phyloP scores from a whole-genome alignment of 768 basidiomycete species.

The Amanita rubescens region DNA sequence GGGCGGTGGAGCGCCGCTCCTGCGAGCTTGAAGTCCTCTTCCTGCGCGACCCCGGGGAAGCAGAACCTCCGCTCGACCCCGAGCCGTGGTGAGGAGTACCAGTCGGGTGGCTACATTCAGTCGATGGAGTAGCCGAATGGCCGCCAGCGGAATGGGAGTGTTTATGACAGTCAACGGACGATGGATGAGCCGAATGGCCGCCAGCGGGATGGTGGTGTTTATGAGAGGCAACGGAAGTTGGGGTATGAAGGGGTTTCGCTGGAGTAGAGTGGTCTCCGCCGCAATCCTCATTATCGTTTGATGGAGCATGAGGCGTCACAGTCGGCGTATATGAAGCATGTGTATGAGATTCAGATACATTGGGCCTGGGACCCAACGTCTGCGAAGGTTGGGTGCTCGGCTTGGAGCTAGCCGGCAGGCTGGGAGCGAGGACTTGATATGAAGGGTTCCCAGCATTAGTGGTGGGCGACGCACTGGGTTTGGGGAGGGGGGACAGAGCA shows the following conservation, averaged over 20 bases:
- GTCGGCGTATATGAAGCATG: not conserved
- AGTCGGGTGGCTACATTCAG: not conserved
- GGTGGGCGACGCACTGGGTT: not conserved
- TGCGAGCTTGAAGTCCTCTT: too few species aligned
- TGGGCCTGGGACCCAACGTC: not conserved
- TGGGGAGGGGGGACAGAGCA: conserved; percentile 21
- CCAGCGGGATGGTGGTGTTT: not conserved
- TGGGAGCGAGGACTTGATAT: not conserved
- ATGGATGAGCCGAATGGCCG: not conserved
- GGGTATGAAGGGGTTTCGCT: not conserved
- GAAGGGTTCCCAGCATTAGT: not conserved
- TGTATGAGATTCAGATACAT: not conserved
- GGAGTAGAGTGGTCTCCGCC: not conserved
- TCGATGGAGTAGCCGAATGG: not conserved
- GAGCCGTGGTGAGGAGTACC: not conserved
- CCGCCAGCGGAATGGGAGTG: not conserved
- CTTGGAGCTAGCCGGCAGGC: not conserved
- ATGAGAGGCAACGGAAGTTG: too few species aligned
- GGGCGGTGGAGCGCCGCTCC: not conserved
- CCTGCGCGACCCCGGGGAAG: not conserved
- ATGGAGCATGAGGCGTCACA: too few species aligned
- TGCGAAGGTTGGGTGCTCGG: not conserved
- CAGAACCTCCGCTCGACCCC: not conserved
- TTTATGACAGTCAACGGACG: not conserved
- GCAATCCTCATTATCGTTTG: not conserved